Evolutionary conservation across 306 rosid genomes (phyloP), one percentile per base, ranked within the genome.

Genomic region (Lathyrus sativus): DNA sequence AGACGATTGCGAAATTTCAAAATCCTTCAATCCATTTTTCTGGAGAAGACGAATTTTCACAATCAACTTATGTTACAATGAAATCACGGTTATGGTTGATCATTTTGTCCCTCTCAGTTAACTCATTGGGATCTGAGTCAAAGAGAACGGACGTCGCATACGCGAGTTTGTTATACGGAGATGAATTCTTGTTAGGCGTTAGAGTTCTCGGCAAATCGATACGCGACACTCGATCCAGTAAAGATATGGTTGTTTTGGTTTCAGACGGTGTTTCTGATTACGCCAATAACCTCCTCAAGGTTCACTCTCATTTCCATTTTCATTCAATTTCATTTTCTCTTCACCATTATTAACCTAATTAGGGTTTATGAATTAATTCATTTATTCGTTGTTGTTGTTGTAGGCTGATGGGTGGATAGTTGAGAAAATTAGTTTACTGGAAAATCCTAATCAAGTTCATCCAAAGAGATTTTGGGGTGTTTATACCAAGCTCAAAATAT

Each of bases 391-490:
- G 11, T 1, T 29, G 29, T 28, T 39, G 75, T 29, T 81, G 54
- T 82, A 95, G 99, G 97, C 97, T 76, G 97, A 91, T 70, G 99
- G 99, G 31, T 95, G 99, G 99, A 85, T 84, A 78, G 85, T 95
- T 77, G 85, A 87, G 88, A 91, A 84, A 90, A 95, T 95, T 74
- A 95, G 84, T 80, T 84, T 95, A 56, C 70, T 95, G 84, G 95
- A 82, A 48, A 95, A 95, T 75, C 99, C 99, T 38, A 95, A 95
- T 85, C 91, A 91, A 83, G 85, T 91, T 7, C 91, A 87, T 39
- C 99, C 99, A 2, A 82, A 71, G 80, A 90, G 99, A 60, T 95
- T 95, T 78, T 95, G 99, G 99, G 97, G 99, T 78, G 97, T 95
- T 43, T 95, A 95, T 77, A 95, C 97, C 43, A 95, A 95, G 89